Conservation (phyloP, 192 early-diverging fungal species). For the Oehlia diaphana region DNA sequence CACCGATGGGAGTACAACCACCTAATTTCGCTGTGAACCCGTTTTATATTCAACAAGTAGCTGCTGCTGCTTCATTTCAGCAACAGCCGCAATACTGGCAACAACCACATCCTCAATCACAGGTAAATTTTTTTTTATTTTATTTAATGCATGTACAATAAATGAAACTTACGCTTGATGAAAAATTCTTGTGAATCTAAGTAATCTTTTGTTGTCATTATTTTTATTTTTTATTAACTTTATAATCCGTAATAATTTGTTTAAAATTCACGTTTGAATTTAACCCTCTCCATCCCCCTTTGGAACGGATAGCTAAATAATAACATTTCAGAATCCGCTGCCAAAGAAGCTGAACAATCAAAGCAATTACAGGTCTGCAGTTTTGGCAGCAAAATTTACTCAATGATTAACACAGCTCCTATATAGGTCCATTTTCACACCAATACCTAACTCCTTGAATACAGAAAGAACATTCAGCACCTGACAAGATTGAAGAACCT, state of each 20-base stretch:
- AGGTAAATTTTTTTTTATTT: constrained; percentile 25
- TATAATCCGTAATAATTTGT: background rate
- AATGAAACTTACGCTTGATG: constrained; percentile 15
- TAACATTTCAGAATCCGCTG: constrained; percentile 19
- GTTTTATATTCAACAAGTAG: constrained; percentile 40
- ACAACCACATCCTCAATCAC: constrained; percentile 29
- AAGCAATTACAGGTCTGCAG: constrained; percentile 28
- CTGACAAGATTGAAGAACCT: constrained; percentile 28
- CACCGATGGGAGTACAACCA: constrained; percentile 26
- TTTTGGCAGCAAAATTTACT: constrained; percentile 26
- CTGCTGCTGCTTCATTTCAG: constrained; percentile 31
- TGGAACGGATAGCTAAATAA: background rate
- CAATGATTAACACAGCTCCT: constrained; percentile 17
- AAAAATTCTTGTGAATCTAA: background rate
- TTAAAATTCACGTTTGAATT: background rate
- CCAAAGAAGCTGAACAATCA: constrained; percentile 31
- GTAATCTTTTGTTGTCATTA: background rate
- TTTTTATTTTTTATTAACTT: background rate
- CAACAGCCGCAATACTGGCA: constrained; percentile 39
- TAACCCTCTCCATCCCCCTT: background rate
- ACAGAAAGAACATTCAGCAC: constrained; percentile 29
- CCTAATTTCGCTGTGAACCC: constrained; percentile 29
- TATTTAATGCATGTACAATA: background rate
- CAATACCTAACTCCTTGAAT: constrained; percentile 17
- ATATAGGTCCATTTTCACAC: constrained; percentile 18